Base-by-base conservation (phyloP, 2,329 filamentous ascomycete genomes). In the Apiospora marii region DNA sequence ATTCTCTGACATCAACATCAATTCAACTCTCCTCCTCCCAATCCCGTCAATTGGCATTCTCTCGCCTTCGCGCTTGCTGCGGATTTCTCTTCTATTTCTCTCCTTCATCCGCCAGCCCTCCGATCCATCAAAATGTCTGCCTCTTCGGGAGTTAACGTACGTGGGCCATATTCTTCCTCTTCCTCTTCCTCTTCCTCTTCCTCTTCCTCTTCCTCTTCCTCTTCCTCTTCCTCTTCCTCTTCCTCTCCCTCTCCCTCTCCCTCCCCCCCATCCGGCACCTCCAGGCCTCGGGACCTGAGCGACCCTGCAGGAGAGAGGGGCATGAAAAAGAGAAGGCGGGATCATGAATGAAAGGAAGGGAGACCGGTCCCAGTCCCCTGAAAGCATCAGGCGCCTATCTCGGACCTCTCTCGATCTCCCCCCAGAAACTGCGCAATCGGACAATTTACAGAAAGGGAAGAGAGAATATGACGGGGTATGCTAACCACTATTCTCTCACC, bases 91-190 rank as follows among this genome's bases (percentile, higher is more conserved):
- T 70, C 73, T 44, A 64, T 71, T 73, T 75, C 64, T 73, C 69
- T 79, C 67, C 67, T 68, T 68, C 37, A 76, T 76, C 81, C 81
- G 58, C 78, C 78, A 79, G 77, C 82, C 81, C 83, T 82, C 83
- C 83, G 81, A 85, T 80, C 82, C 81, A 80, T 77, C 80, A 79
- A 84, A 86, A 92, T 92, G 90, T 89, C 90, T 84, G 81, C 85
- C 76, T 87, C 89, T 77, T 91, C 91, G 82, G 90, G 90, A 87
- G 89, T 92, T 82, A 92, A 92, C 84, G 91, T 92, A 85, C 76
- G 87, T 68, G 10, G 22, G 10, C 58, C 53, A 19, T 8, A 5
- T 30, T 64, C 46, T n/a, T 4, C 14, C 30, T 22, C 37, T 5
- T 8, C 37, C 24, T 34, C 30, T 30, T 4, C 27, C 27, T 30